These are phyloP conservation scores for Wallacemonas collosoma DNA, from an alignment of 208 protist species.

Conservation along the genomic window DNA sequence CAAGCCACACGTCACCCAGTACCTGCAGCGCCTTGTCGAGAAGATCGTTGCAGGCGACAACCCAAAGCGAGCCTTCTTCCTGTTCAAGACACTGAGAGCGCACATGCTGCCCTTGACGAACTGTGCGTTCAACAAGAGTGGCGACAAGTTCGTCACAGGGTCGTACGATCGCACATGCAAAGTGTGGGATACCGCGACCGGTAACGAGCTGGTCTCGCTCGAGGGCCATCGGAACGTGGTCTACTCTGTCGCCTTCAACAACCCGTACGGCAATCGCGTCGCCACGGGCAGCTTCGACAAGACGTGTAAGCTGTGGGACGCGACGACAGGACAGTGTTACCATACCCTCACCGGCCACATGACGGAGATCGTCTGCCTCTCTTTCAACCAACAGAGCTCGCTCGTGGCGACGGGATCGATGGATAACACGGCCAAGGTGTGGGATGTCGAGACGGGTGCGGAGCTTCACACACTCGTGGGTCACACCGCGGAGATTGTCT, in stretches of 20 bases:
- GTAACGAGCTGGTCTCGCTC: conserved; percentile 91
- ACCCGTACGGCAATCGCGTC: conserved; percentile 94
- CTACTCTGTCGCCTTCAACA: conserved; percentile 96
- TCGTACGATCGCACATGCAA: conserved; percentile 96
- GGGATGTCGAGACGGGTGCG: conserved; percentile 92
- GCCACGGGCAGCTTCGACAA: conserved; percentile 97
- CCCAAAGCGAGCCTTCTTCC: conserved; percentile 87
- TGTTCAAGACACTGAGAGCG: conserved; percentile 94
- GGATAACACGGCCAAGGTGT: conserved; percentile 95
- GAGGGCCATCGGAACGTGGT: conserved; percentile 97
- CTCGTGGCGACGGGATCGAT: conserved; percentile 95
- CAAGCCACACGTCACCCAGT: conserved; percentile 72
- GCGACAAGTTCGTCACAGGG: conserved; percentile 94
- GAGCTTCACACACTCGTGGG: conserved; percentile 90
- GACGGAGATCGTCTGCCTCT: conserved; percentile 95
- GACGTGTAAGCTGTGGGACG: conserved; percentile 95
- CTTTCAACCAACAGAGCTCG: conserved; percentile 92
- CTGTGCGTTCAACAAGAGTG: conserved; percentile 97
- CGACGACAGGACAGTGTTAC: conserved; percentile 84
- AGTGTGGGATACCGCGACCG: conserved; percentile 94
- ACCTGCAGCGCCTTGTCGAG: conserved; percentile 90
- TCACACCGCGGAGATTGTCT: conserved; percentile 95
- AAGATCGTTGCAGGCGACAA: conserved; percentile 78
- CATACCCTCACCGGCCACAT: conserved; percentile 93
- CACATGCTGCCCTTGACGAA: conserved; percentile 97